Conservation (phyloP, 192 early-diverging fungal species). For the Kappamyces sp. region DNA sequence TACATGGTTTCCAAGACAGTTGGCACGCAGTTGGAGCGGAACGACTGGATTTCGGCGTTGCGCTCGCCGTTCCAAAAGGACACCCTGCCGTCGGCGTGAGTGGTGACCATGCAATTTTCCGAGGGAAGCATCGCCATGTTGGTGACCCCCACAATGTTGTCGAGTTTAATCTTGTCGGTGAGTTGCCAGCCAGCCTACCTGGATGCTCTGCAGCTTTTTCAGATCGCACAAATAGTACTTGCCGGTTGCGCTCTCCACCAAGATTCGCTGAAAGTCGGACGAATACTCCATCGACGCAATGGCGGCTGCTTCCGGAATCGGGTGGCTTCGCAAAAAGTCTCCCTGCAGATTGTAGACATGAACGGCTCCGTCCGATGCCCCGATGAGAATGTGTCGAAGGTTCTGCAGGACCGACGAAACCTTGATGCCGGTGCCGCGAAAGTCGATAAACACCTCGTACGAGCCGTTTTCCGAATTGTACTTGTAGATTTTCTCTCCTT, state of each 20-base stretch:
- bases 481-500: background rate
- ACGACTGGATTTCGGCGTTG: background rate
- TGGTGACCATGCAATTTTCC: slow-evolving; percentile 22
- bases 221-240: slow-evolving; percentile 21
- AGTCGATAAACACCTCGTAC: slow-evolving; percentile 18
- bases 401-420: too few species aligned
- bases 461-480: slow-evolving; percentile 7
- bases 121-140: slow-evolving; percentile 17
- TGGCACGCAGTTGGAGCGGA: slow-evolving; percentile 1
- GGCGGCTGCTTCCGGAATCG: slow-evolving; percentile 1
- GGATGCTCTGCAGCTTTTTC: background rate
- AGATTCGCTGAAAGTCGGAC: slow-evolving; percentile 31
- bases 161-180: background rate
- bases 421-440: slow-evolving; percentile 8
- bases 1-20: slow-evolving; percentile 16
- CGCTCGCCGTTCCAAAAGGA: slow-evolving; percentile 30
- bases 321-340: slow-evolving; percentile 14
- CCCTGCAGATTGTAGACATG: slow-evolving; percentile 22
- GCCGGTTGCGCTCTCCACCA: slow-evolving; percentile 20
- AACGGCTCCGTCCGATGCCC: slow-evolving; percentile 35
- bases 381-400: too few species aligned
- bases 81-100: slow-evolving; percentile 10
- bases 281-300: slow-evolving; percentile 30
- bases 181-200: too few species aligned
- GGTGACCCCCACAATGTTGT: slow-evolving; percentile 16